Base-by-base conservation (phyloP, 306 rosid genomes). In the Datisca glomerata region DNA sequence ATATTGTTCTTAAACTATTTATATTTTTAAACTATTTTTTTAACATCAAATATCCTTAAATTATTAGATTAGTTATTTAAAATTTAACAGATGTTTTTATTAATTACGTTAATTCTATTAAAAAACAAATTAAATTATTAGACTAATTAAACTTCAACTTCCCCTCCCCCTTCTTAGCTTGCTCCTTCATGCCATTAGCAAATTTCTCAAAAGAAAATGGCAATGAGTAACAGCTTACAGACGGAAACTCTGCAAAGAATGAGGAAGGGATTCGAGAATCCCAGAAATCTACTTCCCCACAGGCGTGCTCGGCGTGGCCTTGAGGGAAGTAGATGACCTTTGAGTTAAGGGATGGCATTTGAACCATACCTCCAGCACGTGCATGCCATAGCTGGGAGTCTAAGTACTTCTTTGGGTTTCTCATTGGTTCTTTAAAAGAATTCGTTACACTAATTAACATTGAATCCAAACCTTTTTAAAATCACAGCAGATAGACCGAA, bases 331-430 rank as follows among this genome's bases (percentile, higher is more conserved):
- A 85, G 55, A 71, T 65, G 52, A 85, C 71, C 52, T 80, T 76
- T 2, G 87, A 66, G 80, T 74, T 71, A 8, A 76, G 68, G 36
- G 77, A 76, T 13, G 95, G 85, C 79, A 85, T 74, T 71, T 76
- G 93, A 66, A 80, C 95, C 95, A 80, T 68, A 51, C 81, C 77
- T 47, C 92, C 95, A 15, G 95, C 95, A 42, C 93, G 76, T 2
- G 93, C 93, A 24, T 80, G 95, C 93, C 93, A 85, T n/a, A 85
- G 56, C 36, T 85, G 94, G 54, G 96, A 74, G 59, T 91, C 96
- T 54, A 84, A 57, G 37, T 63, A 63, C 41, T 71, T 78, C 43
- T 80, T 86, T 11, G 70, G 36, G 34, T 28, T 64, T 58, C 35
- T 60, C 56, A 45, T 23, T 10, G 54, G 41, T 24, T 64, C 67